Percentiles rank a stretch among this genome's conserved stretches.
These are phyloP conservation scores for Hibiscus trionum DNA, from an alignment of 345 rosid species.

Conservation along the genomic window DNA sequence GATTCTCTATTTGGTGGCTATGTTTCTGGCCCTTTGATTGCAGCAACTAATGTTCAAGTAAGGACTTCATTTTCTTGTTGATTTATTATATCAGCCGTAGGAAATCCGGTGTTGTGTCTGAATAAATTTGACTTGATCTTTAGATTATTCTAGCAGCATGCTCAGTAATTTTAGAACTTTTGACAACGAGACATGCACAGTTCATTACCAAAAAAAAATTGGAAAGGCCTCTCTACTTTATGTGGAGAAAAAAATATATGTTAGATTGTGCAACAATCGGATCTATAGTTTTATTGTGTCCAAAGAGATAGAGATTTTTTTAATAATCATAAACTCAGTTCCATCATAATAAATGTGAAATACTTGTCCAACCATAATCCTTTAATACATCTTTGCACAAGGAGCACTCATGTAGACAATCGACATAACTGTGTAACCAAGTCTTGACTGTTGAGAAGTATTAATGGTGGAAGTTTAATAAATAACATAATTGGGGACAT, in stretches of 20 bases:
- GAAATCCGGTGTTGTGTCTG: not conserved
- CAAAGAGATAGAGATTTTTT: not conserved
- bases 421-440: not conserved
- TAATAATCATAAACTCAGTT: not conserved
- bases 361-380: not conserved
- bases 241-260: not conserved
- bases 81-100: not conserved
- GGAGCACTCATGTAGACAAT: not conserved
- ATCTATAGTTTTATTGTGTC: not conserved
- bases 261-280: not conserved
- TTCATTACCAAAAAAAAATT: not conserved
- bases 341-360: not conserved
- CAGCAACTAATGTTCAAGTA: not conserved
- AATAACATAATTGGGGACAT: not conserved
- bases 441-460: not conserved
- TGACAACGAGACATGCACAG: not conserved
- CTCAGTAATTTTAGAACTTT: not conserved
- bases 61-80: not conserved
- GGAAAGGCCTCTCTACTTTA: not conserved
- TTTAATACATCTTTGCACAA: not conserved
- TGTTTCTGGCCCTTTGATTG: not conserved
- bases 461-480: not conserved
- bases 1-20: not conserved
- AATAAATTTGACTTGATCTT: not conserved
- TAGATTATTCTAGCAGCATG: not conserved